A percentile compares a stretch with the other conserved stretches of the same genome.
phyloP scores from a whole-genome alignment of 352 stramenopile genomes.

The Peronospora belbahrii region DNA sequence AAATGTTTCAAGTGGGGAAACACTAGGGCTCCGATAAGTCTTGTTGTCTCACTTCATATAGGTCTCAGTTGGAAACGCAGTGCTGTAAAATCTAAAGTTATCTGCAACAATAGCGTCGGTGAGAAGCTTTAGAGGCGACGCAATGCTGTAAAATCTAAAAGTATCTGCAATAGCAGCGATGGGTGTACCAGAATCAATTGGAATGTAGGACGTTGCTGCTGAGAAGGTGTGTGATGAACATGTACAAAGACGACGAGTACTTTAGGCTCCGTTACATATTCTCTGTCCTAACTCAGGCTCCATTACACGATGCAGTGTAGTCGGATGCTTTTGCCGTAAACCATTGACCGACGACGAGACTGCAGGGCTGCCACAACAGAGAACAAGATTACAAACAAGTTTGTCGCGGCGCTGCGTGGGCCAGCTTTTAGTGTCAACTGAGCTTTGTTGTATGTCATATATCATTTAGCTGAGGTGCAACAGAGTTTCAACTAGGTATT shows the following conservation, averaged over 20 bases:
- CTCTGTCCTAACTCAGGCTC: no score
- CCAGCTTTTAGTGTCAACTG: slow-evolving; percentile 8
- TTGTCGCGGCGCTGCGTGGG: background rate
- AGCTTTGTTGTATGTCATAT: background rate
- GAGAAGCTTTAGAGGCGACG: no score
- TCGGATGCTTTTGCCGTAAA: background rate
- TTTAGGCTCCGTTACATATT: no score
- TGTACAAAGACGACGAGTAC: no score
- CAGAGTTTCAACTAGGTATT: slow-evolving; percentile 17
- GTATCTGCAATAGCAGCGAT: no score
- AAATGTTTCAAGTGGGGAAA: no score
- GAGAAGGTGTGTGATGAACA: no score
- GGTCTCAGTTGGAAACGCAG: background rate
- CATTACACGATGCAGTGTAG: no score
- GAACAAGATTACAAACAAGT: background rate
- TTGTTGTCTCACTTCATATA: background rate
- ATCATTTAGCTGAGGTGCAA: background rate
- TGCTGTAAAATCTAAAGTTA: background rate
- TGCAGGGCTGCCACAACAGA: background rate
- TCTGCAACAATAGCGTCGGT: background rate
- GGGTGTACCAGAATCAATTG: no score
- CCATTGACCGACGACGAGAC: background rate
- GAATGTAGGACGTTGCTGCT: no score
- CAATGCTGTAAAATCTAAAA: no score
- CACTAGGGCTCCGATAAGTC: background rate